Evolutionary conservation across 306 rosid species (phyloP).

Genomic region (Castanea mollissima): DNA sequence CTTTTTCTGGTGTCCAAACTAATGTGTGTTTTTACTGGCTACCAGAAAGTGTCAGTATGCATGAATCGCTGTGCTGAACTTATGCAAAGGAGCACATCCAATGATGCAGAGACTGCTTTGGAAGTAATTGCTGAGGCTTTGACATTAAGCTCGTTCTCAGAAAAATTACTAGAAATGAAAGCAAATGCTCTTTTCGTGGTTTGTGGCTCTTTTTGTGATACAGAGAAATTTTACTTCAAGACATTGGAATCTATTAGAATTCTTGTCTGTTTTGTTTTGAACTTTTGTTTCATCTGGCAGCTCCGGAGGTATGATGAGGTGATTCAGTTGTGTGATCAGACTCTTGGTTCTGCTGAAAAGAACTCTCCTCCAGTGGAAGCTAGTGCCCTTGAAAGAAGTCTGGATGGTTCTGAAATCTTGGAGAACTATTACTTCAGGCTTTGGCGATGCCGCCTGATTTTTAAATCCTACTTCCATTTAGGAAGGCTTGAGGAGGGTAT

Average conservation of each 20-base stretch:
- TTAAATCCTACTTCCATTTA: conserved; percentile 66
- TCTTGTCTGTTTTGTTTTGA: conserved; percentile 18
- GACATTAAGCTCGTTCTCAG: conserved; percentile 65
- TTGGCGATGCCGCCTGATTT: conserved; percentile 75
- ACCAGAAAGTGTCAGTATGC: conserved; percentile 74
- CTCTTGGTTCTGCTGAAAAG: conserved; percentile 79
- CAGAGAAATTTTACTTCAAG: conserved; percentile 19
- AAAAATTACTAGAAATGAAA: conserved; percentile 86
- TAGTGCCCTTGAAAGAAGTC: conserved; percentile 28
- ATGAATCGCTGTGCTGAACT: conserved; percentile 53
- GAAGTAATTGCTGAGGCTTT: conserved; percentile 69
- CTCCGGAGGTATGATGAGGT: conserved; percentile 79
- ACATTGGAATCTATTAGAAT: conserved; percentile 15
- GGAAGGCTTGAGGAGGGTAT: conserved; percentile 94
- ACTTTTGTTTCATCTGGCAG: conserved; percentile 52
- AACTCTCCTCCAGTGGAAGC: conserved; percentile 46
- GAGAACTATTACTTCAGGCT: conserved; percentile 58
- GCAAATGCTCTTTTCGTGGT: conserved; percentile 83
- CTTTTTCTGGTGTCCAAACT: conserved; percentile 20
- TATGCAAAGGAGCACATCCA: conserved; percentile 54
- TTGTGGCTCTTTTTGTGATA: conserved; percentile 32
- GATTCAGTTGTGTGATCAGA: conserved; percentile 72
- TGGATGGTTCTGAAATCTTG: conserved; percentile 45
- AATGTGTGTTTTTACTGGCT: conserved; percentile 33
- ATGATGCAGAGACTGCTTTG: conserved; percentile 56